Conservation (phyloP, 2,329 filamentous ascomycete species). For the Monilinia fructigena region DNA sequence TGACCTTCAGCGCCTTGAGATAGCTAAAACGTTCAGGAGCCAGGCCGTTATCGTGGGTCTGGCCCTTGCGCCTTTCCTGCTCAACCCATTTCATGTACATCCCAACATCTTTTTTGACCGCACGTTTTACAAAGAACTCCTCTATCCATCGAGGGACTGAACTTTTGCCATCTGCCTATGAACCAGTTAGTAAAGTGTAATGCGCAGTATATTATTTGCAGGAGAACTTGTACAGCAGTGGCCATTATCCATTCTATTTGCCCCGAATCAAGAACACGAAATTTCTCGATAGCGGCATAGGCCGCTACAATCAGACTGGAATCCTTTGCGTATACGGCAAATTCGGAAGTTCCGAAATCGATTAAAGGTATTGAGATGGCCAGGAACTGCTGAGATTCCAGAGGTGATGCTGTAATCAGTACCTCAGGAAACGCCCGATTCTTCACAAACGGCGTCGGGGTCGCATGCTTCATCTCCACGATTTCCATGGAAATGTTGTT, state of each 20-base stretch:
- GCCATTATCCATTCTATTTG: conserved; percentile 75
- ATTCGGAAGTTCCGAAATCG: conserved; percentile 43
- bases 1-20: background rate
- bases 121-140: conserved; percentile 59
- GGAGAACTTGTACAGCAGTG: conserved; percentile 53
- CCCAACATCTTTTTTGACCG: conserved; percentile 69
- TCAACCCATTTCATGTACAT: conserved; percentile 64
- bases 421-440: conserved; percentile 67
- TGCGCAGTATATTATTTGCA: background rate
- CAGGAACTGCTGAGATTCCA: conserved; percentile 47
- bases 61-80: conserved; percentile 29
- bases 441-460: conserved; percentile 55
- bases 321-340: conserved; percentile 42
- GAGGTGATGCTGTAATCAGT: conserved; percentile 54
- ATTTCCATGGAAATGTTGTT: conserved; percentile 50
- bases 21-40: too few relatives aligned
- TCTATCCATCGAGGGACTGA: conserved; percentile 65
- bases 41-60: background rate
- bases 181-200: background rate
- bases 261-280: conserved; percentile 42
- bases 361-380: conserved; percentile 57
- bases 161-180: conserved; percentile 59
- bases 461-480: conserved; percentile 64
- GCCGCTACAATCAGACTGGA: conserved; percentile 54
- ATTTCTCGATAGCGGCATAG: conserved; percentile 65